phyloP scores from a whole-genome alignment of 441 rosid genomes.

The Syzygium malaccense region DNA sequence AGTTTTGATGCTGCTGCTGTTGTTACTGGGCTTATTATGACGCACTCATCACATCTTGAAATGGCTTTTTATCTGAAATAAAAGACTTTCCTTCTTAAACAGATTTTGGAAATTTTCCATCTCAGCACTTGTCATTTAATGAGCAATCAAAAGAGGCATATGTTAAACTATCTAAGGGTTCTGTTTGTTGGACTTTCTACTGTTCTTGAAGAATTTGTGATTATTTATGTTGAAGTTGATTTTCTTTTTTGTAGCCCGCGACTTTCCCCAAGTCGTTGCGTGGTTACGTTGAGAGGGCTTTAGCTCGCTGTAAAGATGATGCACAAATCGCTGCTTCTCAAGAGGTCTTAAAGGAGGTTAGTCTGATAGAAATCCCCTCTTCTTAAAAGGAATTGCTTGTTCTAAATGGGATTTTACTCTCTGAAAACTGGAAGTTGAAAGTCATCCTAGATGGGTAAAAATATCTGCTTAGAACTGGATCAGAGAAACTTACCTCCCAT shows the following conservation, averaged over 20 bases:
- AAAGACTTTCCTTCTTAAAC: not conserved
- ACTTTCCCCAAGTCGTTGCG: slow-evolving; percentile 67
- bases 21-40: not conserved
- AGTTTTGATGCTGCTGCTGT: not conserved
- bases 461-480: not conserved
- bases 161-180: not conserved
- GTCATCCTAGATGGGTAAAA: not conserved
- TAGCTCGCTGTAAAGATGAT: slow-evolving; percentile 77
- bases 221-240: not conserved
- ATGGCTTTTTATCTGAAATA: not conserved
- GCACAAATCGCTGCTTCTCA: slow-evolving; percentile 60
- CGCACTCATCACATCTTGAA: not conserved
- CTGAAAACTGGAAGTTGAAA: not conserved
- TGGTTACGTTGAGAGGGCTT: slow-evolving; percentile 84
- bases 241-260: slow-evolving; percentile 48
- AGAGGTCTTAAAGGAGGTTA: slow-evolving; percentile 73
- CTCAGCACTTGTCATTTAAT: not conserved
- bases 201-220: not conserved
- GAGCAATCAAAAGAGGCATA: not conserved
- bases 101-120: not conserved
- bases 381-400: not conserved
- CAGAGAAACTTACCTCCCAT: not conserved
- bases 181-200: not conserved
- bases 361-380: slow-evolving; percentile 1
- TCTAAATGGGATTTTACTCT: not conserved